Conservation (phyloP, 2,329 filamentous ascomycete genomes). For the Hortaea werneckii region DNA sequence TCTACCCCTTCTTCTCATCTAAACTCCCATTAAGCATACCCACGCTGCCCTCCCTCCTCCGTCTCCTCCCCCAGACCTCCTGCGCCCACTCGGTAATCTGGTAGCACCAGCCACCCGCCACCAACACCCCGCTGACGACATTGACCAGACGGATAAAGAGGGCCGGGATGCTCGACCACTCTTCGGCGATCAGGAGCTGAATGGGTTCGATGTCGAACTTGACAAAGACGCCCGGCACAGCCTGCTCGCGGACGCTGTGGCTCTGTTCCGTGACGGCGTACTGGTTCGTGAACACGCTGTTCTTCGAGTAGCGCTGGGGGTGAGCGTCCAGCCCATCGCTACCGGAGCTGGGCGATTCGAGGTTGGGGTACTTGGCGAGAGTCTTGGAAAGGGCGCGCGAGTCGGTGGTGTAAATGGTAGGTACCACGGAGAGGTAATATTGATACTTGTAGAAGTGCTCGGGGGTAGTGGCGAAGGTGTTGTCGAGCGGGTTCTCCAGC, state of each 20-base stretch:
- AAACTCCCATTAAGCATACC: conserved; percentile 13
- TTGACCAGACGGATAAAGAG: conserved; percentile 80
- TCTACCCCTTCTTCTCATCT: conserved; percentile 8
- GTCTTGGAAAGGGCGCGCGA: conserved; percentile 30
- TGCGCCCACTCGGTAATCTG: conserved; percentile 68
- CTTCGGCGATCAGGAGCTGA: conserved; percentile 73
- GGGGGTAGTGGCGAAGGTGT: conserved; percentile 67
- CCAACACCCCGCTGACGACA: conserved; percentile 79
- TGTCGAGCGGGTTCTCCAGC: conserved; percentile 86
- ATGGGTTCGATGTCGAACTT: conserved; percentile 99
- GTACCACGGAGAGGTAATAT: conserved; percentile 92
- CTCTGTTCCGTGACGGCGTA: conserved; percentile 93
- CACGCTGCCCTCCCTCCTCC: conserved; percentile 15
- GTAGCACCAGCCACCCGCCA: conserved; percentile 89
- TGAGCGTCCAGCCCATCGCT: conserved; percentile 25
- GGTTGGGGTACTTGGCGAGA: conserved; percentile 13
- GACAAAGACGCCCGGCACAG: conserved; percentile 85
- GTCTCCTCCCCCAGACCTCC: conserved; percentile 24
- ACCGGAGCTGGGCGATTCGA: conserved; percentile 33
- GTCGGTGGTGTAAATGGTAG: conserved; percentile 69
- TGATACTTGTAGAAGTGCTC: conserved; percentile 90
- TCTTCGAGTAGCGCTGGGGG: conserved; percentile 30
- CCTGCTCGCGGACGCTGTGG: conserved; percentile 55
- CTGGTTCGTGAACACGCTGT: conserved; percentile 83
- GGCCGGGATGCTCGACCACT: conserved; percentile 61